A percentile compares a stretch with the other conserved stretches of the same genome.
Conservation (phyloP, 345 rosid species). For the Isatis tinctoria region DNA sequence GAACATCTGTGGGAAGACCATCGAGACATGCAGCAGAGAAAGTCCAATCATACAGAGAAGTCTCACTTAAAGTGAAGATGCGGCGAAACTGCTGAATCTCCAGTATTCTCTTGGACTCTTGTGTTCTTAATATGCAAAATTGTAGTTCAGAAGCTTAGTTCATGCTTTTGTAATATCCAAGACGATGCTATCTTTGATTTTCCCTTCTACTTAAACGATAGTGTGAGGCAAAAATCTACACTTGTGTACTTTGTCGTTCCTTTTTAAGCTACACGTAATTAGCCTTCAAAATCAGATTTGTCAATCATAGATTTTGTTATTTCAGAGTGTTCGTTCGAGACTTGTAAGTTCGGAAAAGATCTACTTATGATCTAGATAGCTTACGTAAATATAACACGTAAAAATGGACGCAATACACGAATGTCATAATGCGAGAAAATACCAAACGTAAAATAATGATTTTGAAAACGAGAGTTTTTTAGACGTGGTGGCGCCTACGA, state of each 20-base stretch:
- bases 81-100: conserved; percentile 37
- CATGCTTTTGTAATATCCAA: conserved; percentile 5
- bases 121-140: background rate
- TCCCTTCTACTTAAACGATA: background rate
- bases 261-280: no score
- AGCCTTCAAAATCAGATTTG: no score
- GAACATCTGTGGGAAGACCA: conserved; percentile 57
- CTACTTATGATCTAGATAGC: no score
- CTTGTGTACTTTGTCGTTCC: background rate
- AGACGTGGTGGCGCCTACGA: background rate
- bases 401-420: no score
- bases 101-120: background rate
- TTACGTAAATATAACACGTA: no score
- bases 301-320: no score
- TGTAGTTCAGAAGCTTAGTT: conserved; percentile 11
- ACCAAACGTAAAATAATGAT: no score
- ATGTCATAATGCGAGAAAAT: no score
- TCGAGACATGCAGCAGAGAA: conserved; percentile 56
- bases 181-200: background rate
- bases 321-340: no score
- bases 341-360: no score
- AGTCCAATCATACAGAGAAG: conserved; percentile 78
- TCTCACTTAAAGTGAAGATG: conserved; percentile 63
- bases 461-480: no score
- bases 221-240: background rate